Base-by-base conservation (phyloP, 441 rosid species). In the Aquilaria agallochum region DNA sequence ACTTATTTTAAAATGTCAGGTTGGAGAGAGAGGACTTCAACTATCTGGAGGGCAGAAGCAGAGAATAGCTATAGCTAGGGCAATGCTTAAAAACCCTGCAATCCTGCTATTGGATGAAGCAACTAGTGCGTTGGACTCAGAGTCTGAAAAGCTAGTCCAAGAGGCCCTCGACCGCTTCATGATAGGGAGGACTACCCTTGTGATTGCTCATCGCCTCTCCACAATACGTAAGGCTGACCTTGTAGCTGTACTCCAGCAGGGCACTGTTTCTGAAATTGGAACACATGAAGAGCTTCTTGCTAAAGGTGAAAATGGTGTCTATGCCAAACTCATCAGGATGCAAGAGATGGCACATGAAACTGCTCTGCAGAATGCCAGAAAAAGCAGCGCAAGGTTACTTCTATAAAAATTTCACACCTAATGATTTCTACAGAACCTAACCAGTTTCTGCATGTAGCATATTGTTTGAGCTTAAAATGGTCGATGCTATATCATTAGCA, bases 11-110 rank as follows among this genome's bases (percentile, higher is more conserved):
- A 60, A 78, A 78, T 86, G 80, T 72, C 84, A 95, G 99, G 99
- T 92, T 13, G 99, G 99, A 58, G 99, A 95, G 78, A 95, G 99
- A 66, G 99, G 99, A 55, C 63, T 95, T 55, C 98, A 95, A 63
- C 84, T 95, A 9, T 95, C 99, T 2, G 99, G 98, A 67, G 99
- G 98, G 30, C 99, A 95, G 78, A 95, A 92, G 83, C 98, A 95
- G 72, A 80, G 99, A 72, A 86, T 92, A 64, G 99, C 99, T 3
- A 95, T 95, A 31, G 97, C 99, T 6, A 79, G 99, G 72, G 99
- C 99, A 0, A 95, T 95, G 96, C 81, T 95, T 57, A 95, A 95
- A 73, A 95, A 95, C 62, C 97, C 99, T 0, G 95, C 99, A n/a
- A 92, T 95, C 67, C 76, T 95, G 67, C 81, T 95, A 0, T 70